A percentile compares a stretch with the other conserved stretches of the same genome.
These are phyloP conservation scores for Russula abietina DNA, from an alignment of 768 basidiomycete genomes.

Conservation along the genomic window DNA sequence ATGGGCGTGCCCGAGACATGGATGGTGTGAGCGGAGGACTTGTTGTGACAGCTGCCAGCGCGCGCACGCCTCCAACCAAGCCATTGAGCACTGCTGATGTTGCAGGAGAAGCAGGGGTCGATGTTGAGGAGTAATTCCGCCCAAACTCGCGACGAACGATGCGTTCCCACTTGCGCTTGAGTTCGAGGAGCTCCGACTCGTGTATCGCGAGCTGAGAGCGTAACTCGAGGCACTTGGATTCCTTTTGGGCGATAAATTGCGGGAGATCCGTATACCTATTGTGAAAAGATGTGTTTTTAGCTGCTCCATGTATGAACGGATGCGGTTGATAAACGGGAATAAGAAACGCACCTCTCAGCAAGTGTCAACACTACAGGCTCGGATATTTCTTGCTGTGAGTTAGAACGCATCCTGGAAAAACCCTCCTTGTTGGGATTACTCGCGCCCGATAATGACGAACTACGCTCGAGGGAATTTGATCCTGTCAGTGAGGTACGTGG, in stretches of 20 bases:
- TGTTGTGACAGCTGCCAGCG: constrained; percentile 45
- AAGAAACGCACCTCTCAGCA: constrained; percentile 57
- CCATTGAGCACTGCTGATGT: constrained; percentile 42
- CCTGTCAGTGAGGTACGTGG: constrained; percentile 10
- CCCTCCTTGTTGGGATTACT: neutral
- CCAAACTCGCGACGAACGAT: constrained; percentile 62
- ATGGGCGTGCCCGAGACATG: constrained; percentile 16
- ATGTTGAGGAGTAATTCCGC: constrained; percentile 25
- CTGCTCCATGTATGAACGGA: neutral
- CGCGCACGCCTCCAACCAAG: constrained; percentile 60
- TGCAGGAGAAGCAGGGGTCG: constrained; percentile 18
- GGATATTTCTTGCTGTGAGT: constrained; percentile 20
- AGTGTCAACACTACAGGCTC: constrained; percentile 51
- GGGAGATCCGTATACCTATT: constrained; percentile 71
- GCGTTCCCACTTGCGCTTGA: constrained; percentile 81
- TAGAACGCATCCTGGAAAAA: constrained; percentile 28
- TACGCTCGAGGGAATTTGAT: neutral
- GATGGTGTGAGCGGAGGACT: constrained; percentile 30
- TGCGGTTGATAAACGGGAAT: neutral
- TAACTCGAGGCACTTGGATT: constrained; percentile 75
- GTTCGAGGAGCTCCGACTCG: constrained; percentile 64
- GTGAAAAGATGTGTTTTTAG: neutral
- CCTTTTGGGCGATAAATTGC: constrained; percentile 83
- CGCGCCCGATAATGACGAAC: neutral
- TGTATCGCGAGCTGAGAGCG: constrained; percentile 66